A percentile compares a stretch with the other conserved stretches of the same genome.
phyloP scores from a whole-genome alignment of 805 yeast genomes.

The Blastobotrys parvus region DNA sequence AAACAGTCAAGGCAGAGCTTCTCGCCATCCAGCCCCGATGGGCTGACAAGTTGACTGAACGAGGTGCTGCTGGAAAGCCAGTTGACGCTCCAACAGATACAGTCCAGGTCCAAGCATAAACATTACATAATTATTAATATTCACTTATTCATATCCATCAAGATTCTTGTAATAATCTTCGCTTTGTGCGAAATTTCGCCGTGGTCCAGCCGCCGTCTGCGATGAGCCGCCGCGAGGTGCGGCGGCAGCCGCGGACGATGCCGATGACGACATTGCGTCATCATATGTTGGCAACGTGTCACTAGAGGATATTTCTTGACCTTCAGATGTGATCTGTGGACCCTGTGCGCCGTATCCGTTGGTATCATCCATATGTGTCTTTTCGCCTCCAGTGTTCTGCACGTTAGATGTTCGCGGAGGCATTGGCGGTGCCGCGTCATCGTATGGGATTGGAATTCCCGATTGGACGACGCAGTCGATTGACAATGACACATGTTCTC shows the following conservation, averaged over 20 bases:
- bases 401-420: too few relatives aligned
- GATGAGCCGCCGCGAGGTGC: slow-evolving; percentile 1
- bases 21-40: slow-evolving; percentile 33
- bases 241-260: neutral
- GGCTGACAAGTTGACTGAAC: slow-evolving; percentile 22
- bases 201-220: neutral
- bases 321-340: neutral
- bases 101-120: neutral
- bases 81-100: neutral
- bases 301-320: neutral
- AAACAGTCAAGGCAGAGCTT: slow-evolving; percentile 25
- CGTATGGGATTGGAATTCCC: slow-evolving; percentile 8
- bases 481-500: slow-evolving; percentile 13
- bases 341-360: neutral
- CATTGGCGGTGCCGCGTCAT: neutral
- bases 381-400: neutral
- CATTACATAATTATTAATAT: too few relatives aligned
- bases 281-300: slow-evolving; percentile 13
- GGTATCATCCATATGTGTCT: neutral
- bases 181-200: slow-evolving; percentile 10
- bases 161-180: slow-evolving; percentile 9
- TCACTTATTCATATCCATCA: slow-evolving; percentile 3
- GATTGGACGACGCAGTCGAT: slow-evolving; percentile 13
- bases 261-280: slow-evolving; percentile 4
- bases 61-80: neutral